Evolutionary conservation across 2,329 filamentous ascomycete genomes (phyloP), one percentile per base, ranked within the genome.

Genomic region (Fusarium mangiferae): DNA sequence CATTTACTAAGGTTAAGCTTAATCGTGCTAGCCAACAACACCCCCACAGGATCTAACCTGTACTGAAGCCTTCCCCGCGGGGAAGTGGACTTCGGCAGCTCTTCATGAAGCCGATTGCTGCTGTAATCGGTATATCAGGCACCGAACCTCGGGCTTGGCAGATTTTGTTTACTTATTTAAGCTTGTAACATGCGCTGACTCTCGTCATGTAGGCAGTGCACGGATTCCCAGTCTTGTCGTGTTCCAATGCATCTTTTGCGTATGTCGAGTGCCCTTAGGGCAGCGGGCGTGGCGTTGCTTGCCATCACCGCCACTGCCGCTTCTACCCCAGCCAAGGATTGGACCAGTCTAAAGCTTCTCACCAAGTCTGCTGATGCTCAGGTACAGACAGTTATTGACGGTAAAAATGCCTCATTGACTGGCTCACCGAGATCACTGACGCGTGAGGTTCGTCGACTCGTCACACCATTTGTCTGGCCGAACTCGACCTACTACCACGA

Each of bases 91-190:
- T 48, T 60, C 44, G 42, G 61, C 28, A 35, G 44, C 20, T 45
- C 15, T 48, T 38, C 18, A 62, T 20, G 51, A 42, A 9, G 22
- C 51, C 52, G 39, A 59, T 36, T 26, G 15, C 10, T 46, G 35
- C n/a, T 45, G n/a, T 33, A 17, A 26, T 68, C 66, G 66, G 66
- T 56, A 51, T 39, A 35, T 48, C 20, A 39, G 48, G 11, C 28
- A n/a, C 66, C 66, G 66, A 69, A 55, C 66, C 66, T 39, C 54
- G 64, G 66, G 42, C 66, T 69, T 69, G 65, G 65, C 66, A 56
- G 18, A 20, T 3, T 12, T 11, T 24, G n/a, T 22, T 22, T 6
- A 18, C 13, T 15, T 56, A 64, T 64, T 45, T 69, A 69, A 69
- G 41, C 26, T 30, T 6, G 15, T 2, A 9, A 2, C 3, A 8